Conservation (phyloP, 2,329 filamentous ascomycete species). For the Colletotrichum eleusines region DNA sequence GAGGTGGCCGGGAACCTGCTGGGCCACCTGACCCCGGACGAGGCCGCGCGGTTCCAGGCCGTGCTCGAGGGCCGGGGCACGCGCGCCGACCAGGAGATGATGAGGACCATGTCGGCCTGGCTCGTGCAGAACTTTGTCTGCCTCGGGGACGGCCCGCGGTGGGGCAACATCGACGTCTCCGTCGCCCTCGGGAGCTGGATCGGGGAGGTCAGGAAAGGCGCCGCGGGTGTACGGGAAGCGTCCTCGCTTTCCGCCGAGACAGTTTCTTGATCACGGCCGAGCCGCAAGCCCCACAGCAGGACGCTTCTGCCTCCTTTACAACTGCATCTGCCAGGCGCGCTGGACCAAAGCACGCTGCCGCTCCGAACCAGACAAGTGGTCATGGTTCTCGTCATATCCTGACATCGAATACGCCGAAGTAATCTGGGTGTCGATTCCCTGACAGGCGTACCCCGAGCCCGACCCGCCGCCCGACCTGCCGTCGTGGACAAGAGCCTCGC, state of each 20-base stretch:
- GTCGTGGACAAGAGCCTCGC: neutral
- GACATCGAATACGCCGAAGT: neutral
- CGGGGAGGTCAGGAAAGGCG: neutral
- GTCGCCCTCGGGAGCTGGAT: conserved; percentile 35
- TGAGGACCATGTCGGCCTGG: conserved; percentile 14
- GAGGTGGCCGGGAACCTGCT: conserved; percentile 19
- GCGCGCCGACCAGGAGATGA: neutral
- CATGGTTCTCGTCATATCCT: neutral
- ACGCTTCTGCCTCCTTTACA: neutral
- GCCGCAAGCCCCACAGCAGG: neutral
- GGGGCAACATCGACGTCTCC: conserved; percentile 25
- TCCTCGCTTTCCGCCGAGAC: neutral
- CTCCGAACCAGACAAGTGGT: neutral
- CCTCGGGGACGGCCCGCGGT: conserved; percentile 37
- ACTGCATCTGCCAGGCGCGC: neutral
- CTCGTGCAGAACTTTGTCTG: conserved; percentile 31
- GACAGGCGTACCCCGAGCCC: neutral
- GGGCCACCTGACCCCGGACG: neutral
- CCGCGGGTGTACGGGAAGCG: neutral
- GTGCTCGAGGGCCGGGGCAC: conserved; percentile 23
- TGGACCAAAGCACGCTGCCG: neutral
- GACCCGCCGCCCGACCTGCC: no score
- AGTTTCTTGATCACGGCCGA: neutral
- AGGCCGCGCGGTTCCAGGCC: conserved; percentile 13
- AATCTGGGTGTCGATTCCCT: neutral